phyloP scores from a whole-genome alignment of 768 basidiomycete genomes.

The Neoboletus brunneissimus region DNA sequence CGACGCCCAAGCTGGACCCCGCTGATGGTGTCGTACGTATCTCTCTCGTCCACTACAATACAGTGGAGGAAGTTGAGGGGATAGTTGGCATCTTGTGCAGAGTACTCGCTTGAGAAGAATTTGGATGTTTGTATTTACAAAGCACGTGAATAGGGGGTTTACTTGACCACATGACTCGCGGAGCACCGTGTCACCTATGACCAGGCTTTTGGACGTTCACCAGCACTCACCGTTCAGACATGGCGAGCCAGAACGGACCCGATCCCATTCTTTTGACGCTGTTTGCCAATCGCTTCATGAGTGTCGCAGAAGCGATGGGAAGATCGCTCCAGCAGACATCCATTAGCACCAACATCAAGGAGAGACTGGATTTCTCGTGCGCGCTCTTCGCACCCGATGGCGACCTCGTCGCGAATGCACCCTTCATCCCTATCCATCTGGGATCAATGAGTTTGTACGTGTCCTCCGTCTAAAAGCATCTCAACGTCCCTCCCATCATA shows the following conservation, averaged over 20 bases:
- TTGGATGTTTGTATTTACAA: background rate
- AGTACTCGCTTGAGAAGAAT: conserved; percentile 33
- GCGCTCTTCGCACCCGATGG: conserved; percentile 95
- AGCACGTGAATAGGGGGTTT: background rate
- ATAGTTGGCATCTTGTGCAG: conserved; percentile 58
- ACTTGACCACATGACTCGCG: conserved; percentile 1
- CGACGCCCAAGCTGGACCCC: conserved; percentile 55
- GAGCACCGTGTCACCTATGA: background rate
- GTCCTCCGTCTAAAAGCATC: conserved; percentile 4
- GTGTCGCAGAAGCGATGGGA: conserved; percentile 95
- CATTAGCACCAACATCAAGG: conserved; percentile 93
- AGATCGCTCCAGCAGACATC: conserved; percentile 86
- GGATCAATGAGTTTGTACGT: conserved; percentile 90
- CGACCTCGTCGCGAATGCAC: conserved; percentile 91
- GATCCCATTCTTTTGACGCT: conserved; percentile 88
- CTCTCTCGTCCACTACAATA: conserved; percentile 79
- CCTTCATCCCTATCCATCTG: conserved; percentile 84
- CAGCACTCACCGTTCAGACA: conserved; percentile 1
- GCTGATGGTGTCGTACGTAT: conserved; percentile 71
- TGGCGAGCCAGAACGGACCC: conserved; percentile 40
- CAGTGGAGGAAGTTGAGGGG: conserved; percentile 60
- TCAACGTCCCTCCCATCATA: background rate
- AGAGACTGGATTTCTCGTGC: conserved; percentile 92
- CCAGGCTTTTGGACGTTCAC: background rate
- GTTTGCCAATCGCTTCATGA: conserved; percentile 97